Percentiles rank a stretch among this genome's conserved stretches.
Conservation (phyloP, 805 yeast species). For the Ogataea chonburiensis region DNA sequence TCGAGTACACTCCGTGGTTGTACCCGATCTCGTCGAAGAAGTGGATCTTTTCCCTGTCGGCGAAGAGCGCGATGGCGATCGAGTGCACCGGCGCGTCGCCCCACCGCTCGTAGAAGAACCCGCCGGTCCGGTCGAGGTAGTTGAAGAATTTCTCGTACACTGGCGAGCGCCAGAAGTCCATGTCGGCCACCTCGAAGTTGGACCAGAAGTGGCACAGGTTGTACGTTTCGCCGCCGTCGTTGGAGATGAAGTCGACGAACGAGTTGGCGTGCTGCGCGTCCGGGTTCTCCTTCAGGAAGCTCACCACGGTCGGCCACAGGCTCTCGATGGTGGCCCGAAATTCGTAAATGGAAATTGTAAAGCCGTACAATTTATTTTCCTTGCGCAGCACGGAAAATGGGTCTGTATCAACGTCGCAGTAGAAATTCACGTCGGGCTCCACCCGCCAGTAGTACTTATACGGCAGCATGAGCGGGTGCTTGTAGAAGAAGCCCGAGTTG, state of each 20-base stretch:
- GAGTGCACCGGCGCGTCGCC: constrained; percentile 94
- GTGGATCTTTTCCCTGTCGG: constrained; percentile 57
- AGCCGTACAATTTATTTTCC: constrained; percentile 61
- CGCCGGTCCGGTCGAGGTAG: constrained; percentile 64
- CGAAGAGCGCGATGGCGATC: constrained; percentile 63
- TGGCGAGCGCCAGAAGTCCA: constrained; percentile 62
- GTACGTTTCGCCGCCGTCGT: constrained; percentile 62
- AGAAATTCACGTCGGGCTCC: constrained; percentile 63
- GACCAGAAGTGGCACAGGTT: constrained; percentile 84
- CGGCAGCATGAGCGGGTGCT: constrained; percentile 54
- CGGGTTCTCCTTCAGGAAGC: constrained; percentile 44
- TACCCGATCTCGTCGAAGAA: constrained; percentile 77
- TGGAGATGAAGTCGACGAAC: constrained; percentile 59
- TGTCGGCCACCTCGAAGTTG: constrained; percentile 71
- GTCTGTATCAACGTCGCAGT: constrained; percentile 63
- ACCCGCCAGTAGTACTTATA: constrained; percentile 76
- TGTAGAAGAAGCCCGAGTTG: constrained; percentile 53
- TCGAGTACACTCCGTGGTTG: constrained; percentile 51
- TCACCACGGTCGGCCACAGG: constrained; percentile 56
- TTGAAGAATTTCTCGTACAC: constrained; percentile 61
- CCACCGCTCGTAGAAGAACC: constrained; percentile 87
- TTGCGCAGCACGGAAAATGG: constrained; percentile 58
- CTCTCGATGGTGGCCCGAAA: constrained; percentile 53
- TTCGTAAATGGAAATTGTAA: constrained; percentile 65
- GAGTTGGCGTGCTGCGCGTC: constrained; percentile 44